Evolutionary conservation across 2,329 filamentous ascomycete species (phyloP).

Genomic region (Aspergillus ibericus): DNA sequence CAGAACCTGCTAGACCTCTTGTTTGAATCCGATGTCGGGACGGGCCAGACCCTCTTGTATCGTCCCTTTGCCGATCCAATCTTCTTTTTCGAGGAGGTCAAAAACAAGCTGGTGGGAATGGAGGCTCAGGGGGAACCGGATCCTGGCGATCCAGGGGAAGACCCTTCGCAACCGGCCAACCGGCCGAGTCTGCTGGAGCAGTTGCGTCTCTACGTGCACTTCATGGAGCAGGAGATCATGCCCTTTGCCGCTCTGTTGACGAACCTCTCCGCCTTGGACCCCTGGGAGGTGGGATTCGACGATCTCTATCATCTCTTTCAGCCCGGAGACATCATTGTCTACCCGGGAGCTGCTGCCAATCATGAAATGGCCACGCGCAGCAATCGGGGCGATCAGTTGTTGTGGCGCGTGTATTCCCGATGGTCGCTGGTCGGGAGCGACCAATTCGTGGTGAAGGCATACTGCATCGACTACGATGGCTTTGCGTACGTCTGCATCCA

Average conservation of each 20-base stretch:
- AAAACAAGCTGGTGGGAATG: no score
- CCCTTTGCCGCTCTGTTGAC: neutral
- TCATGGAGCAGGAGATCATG: neutral
- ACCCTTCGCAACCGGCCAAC: no score
- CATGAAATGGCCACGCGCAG: neutral
- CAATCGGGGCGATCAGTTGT: neutral
- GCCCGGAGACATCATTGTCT: neutral
- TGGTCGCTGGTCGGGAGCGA: no score
- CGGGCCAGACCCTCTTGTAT: no score
- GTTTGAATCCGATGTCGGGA: no score
- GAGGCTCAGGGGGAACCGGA: no score
- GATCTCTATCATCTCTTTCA: neutral
- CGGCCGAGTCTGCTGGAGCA: neutral
- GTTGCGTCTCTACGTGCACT: neutral
- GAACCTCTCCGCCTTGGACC: neutral
- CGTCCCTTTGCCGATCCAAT: no score
- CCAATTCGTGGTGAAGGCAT: neutral
- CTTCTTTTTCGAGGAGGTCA: no score
- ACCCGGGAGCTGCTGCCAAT: neutral
- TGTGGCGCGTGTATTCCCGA: neutral
- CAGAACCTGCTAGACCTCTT: no score
- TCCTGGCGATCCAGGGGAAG: no score
- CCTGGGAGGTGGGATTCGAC: neutral
- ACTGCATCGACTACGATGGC: neutral
- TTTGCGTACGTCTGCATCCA: neutral